Conservation (phyloP, 208 protist genomes). For the Wallacemonas collosoma region DNA sequence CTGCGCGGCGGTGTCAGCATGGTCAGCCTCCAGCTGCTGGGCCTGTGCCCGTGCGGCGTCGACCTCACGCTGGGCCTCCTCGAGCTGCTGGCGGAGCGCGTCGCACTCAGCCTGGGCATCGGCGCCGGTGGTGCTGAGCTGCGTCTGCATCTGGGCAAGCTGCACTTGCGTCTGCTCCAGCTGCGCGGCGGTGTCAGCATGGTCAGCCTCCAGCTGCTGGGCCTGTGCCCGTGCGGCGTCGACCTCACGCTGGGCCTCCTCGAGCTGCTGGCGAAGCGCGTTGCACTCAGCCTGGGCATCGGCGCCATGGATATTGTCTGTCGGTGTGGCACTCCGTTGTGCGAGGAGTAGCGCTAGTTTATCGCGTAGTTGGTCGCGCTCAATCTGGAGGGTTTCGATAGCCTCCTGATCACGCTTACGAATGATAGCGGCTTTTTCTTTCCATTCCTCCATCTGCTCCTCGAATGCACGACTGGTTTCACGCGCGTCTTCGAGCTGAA, state of each 20-base stretch:
- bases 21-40: constrained; percentile 9
- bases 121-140: not conserved
- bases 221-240: constrained; percentile 15
- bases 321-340: constrained; percentile 12
- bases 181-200: constrained; percentile 15
- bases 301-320: constrained; percentile 10
- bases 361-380: constrained; percentile 21
- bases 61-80: constrained; percentile 14
- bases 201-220: constrained; percentile 9
- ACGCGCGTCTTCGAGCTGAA: constrained; percentile 30
- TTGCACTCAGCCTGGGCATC: constrained; percentile 22
- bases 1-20: constrained; percentile 17
- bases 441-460: constrained; percentile 35
- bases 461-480: constrained; percentile 20
- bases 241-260: constrained; percentile 14
- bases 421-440: constrained; percentile 20
- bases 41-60: constrained; percentile 15
- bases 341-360: constrained; percentile 15
- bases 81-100: constrained; percentile 20
- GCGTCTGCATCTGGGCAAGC: not conserved
- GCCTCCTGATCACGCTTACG: constrained; percentile 22
- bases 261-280: constrained; percentile 21
- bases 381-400: constrained; percentile 25
- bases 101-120: constrained; percentile 19
- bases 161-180: not conserved